Evolutionary conservation across 257 asterid genomes (phyloP).

Genomic region (Perilla frutescens): DNA sequence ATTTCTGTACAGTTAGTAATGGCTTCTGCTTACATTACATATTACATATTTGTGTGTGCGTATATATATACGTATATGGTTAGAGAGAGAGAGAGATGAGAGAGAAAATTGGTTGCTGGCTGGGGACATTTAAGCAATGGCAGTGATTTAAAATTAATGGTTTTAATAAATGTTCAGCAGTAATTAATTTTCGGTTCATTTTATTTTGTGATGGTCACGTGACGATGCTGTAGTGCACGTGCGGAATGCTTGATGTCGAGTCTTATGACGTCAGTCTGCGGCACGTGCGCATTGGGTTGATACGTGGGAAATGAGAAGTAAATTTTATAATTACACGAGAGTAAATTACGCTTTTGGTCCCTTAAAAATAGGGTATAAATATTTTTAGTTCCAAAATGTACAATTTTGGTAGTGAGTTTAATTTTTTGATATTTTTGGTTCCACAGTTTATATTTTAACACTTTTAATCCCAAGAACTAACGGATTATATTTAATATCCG

Average conservation of each 20-base stretch:
- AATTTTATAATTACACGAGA: too few relatives aligned
- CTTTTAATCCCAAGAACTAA: too few relatives aligned
- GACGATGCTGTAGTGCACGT: constrained; percentile 38
- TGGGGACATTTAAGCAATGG: constrained; percentile 26
- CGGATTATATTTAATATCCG: too few relatives aligned
- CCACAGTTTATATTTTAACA: too few relatives aligned
- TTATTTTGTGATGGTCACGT: constrained; percentile 34
- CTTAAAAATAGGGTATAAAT: too few relatives aligned
- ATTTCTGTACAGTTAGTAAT: constrained; percentile 31
- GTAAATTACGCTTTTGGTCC: too few relatives aligned
- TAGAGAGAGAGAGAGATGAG: constrained; percentile 26
- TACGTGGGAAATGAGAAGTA: constrained; percentile 33
- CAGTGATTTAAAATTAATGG: constrained; percentile 26
- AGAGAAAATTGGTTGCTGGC: constrained; percentile 11
- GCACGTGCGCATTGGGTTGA: constrained; percentile 30
- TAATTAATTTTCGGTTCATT: background rate
- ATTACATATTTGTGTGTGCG: background rate
- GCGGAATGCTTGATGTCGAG: constrained; percentile 26
- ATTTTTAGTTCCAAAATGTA: too few relatives aligned
- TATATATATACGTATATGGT: constrained; percentile 18
- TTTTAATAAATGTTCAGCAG: background rate
- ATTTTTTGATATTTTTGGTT: too few relatives aligned
- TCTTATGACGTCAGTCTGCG: constrained; percentile 36
- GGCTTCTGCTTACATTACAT: constrained; percentile 11
- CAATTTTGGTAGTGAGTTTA: too few relatives aligned